Percentiles rank a stretch among this genome's conserved stretches.
Conservation (phyloP, 306 rosid genomes). For the Luffa aegyptiaca region DNA sequence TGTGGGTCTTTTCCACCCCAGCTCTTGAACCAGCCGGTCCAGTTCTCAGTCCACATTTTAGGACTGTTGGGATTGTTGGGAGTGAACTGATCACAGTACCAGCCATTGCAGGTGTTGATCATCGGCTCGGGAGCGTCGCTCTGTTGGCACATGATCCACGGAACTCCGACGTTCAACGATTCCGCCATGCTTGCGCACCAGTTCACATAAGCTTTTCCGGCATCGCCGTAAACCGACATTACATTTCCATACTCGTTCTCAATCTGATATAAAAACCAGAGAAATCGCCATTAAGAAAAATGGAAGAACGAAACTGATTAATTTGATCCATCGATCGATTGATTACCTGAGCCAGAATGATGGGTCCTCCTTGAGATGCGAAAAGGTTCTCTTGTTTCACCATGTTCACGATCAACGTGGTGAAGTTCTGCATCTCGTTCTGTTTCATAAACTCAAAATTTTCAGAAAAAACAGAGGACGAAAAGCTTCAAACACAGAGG, state of each 20-base stretch:
- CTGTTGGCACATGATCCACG: conserved; percentile 62
- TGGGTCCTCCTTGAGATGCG: conserved; percentile 51
- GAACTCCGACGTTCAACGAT: conserved; percentile 33
- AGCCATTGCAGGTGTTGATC: conserved; percentile 61
- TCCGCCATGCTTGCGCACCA: conserved; percentile 51
- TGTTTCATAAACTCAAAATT: background rate
- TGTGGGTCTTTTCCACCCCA: conserved; percentile 52
- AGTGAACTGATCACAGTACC: conserved; percentile 34
- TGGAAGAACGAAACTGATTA: too few species aligned
- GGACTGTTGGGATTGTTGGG: conserved; percentile 43
- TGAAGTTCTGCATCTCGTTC: conserved; percentile 51
- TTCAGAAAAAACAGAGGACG: background rate
- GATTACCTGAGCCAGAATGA: conserved; percentile 41
- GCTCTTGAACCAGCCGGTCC: conserved; percentile 58
- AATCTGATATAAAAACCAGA: conserved; percentile 17
- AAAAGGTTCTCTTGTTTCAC: conserved; percentile 35
- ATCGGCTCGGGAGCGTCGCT: conserved; percentile 40
- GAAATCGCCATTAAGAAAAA: too few species aligned
- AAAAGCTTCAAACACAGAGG: background rate
- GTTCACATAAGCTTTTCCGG: conserved; percentile 36
- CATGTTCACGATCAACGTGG: conserved; percentile 40
- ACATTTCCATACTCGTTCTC: conserved; percentile 55
- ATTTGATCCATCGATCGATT: too few species aligned
- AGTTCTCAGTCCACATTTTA: conserved; percentile 58
- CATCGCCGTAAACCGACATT: conserved; percentile 32